Percentiles rank a stretch among this genome's conserved stretches.
Evolutionary conservation across 1,139 yeast species (phyloP).

Genomic region (Meyerozyma guilliermondii): DNA sequence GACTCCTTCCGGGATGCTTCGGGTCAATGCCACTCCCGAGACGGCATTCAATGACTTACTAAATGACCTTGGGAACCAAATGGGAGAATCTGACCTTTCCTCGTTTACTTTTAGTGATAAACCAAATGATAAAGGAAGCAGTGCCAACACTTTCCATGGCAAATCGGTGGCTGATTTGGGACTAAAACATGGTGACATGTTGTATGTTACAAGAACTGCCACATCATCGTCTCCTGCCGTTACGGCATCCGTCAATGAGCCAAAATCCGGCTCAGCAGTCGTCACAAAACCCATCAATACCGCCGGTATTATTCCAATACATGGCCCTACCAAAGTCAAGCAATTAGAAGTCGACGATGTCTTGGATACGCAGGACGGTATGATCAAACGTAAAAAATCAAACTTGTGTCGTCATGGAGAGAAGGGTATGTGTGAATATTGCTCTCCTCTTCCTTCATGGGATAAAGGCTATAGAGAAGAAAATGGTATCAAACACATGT

Average conservation of each 20-base stretch:
- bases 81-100: slow-evolving; percentile 27
- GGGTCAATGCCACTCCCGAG: slow-evolving; percentile 49
- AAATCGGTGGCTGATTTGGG: slow-evolving; percentile 50
- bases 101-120: slow-evolving; percentile 35
- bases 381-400: slow-evolving; percentile 61
- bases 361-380: slow-evolving; percentile 68
- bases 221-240: slow-evolving; percentile 4
- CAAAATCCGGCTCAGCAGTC: background rate
- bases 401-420: slow-evolving; percentile 80
- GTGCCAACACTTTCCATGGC: slow-evolving; percentile 38
- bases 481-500: slow-evolving; percentile 78
- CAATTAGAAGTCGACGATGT: slow-evolving; percentile 62
- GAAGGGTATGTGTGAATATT: slow-evolving; percentile 96
- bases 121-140: slow-evolving; percentile 47
- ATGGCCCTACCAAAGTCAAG: slow-evolving; percentile 17
- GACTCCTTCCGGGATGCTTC: slow-evolving; percentile 75
- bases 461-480: slow-evolving; percentile 72
- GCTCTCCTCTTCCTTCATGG: slow-evolving; percentile 95
- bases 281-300: slow-evolving; percentile 6
- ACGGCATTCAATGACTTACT: slow-evolving; percentile 48
- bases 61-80: slow-evolving; percentile 34
- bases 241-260: slow-evolving; percentile 3
- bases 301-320: slow-evolving; percentile 3
- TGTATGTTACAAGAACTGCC: slow-evolving; percentile 50
- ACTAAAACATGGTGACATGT: slow-evolving; percentile 77